phyloP scores from a whole-genome alignment of 2,329 filamentous ascomycete species.

The Rutstroemia sydowiana region DNA sequence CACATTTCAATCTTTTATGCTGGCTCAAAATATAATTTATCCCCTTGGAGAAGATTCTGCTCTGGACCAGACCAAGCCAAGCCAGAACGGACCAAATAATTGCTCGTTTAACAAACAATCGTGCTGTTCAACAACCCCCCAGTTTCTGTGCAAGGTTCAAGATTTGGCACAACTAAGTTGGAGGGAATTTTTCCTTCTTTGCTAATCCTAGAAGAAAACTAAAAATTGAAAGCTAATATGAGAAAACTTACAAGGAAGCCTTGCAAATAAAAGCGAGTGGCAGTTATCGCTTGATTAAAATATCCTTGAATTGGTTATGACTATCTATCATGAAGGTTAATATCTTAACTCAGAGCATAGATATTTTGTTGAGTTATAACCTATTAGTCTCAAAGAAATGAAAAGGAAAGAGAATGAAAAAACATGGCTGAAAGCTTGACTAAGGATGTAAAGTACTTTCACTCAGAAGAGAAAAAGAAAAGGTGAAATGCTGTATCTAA shows the following conservation, averaged over 20 bases:
- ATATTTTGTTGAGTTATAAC: too few relatives aligned
- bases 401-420: too few relatives aligned
- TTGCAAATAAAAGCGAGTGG: neutral
- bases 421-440: too few relatives aligned
- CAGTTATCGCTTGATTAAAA: conserved; percentile 5
- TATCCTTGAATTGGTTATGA: neutral
- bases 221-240: neutral
- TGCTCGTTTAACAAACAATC: neutral
- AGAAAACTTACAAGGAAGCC: neutral
- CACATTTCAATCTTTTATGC: neutral
- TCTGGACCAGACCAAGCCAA: neutral
- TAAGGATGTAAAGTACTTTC: too few relatives aligned
- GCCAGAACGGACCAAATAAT: neutral
- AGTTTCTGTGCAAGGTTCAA: neutral
- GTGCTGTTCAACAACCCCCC: conserved; percentile 3
- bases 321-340: too few relatives aligned
- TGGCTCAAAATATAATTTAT: neutral
- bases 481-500: too few relatives aligned
- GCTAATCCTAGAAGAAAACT: neutral
- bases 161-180: neutral
- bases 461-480: too few relatives aligned
- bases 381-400: too few relatives aligned
- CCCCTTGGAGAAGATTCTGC: neutral
- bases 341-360: neutral
- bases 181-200: neutral